Evolutionary conservation across 257 asterid genomes (phyloP).

Genomic region (Schizonepeta tenuifolia): DNA sequence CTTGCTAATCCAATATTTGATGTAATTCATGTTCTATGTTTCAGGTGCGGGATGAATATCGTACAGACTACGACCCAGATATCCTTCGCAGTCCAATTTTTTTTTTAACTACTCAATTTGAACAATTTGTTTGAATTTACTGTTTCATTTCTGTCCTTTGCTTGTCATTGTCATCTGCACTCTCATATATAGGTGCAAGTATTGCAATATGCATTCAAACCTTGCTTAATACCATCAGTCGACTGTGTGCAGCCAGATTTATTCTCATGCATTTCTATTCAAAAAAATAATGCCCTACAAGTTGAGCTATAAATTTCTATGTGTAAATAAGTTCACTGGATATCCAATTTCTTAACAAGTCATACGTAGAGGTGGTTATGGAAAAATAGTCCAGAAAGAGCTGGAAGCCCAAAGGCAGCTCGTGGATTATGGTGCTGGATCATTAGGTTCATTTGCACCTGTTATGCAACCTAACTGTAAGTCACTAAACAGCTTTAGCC

Average conservation of each 20-base stretch:
- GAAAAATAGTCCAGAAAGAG: constrained; percentile 91
- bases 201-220: too few relatives aligned
- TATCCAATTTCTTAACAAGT: constrained; percentile 51
- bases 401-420: constrained; percentile 95
- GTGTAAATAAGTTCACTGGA: constrained; percentile 15
- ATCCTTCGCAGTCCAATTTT: constrained; percentile 57
- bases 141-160: neutral
- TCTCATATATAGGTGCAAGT: too few relatives aligned
- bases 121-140: neutral
- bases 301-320: constrained; percentile 5
- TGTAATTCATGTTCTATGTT: constrained; percentile 33
- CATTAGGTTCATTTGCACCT: constrained; percentile 71
- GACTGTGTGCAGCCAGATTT: neutral
- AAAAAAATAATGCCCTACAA: neutral
- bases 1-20: constrained; percentile 10
- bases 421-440: constrained; percentile 89
- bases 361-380: constrained; percentile 96
- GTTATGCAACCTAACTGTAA: constrained; percentile 73
- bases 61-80: constrained; percentile 99
- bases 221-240: neutral
- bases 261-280: neutral
- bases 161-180: too few relatives aligned
- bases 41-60: constrained; percentile 99
- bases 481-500: constrained; percentile 31
- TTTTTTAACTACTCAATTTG: neutral